These are phyloP conservation scores for Scedosporium minutisporum DNA, from an alignment of 2,329 filamentous ascomycete species.

Conservation along the genomic window DNA sequence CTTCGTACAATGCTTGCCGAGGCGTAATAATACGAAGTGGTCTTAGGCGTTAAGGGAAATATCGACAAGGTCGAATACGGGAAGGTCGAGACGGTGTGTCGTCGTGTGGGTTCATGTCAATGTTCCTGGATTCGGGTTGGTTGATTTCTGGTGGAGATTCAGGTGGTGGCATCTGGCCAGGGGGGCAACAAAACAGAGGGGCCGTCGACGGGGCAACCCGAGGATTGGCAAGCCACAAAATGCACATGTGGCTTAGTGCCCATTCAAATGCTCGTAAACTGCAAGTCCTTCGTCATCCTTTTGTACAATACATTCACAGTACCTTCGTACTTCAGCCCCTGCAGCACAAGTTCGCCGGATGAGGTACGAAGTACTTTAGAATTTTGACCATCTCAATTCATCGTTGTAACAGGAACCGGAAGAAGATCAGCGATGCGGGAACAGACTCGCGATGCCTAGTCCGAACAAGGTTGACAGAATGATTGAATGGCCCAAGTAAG, in stretches of 20 bases:
- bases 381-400: no score
- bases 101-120: background rate
- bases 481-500: no score
- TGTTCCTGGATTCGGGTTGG: background rate
- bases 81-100: background rate
- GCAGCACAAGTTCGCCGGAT: no score
- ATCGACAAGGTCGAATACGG: background rate
- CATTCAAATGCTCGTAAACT: background rate
- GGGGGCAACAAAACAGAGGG: conserved; percentile 11
- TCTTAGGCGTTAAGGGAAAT: background rate
- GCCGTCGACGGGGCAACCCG: conserved; percentile 13
- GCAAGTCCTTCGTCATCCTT: no score
- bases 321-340: no score
- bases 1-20: no score
- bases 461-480: no score
- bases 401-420: no score
- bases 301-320: no score
- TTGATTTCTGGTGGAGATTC: background rate
- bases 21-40: background rate
- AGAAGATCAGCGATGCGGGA: no score
- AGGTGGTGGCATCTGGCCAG: conserved; percentile 8
- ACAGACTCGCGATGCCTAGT: no score
- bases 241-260: background rate
- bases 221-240: background rate
- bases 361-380: no score